Conservation (phyloP, 352 stramenopile species). For the Pythium insidiosum region DNA sequence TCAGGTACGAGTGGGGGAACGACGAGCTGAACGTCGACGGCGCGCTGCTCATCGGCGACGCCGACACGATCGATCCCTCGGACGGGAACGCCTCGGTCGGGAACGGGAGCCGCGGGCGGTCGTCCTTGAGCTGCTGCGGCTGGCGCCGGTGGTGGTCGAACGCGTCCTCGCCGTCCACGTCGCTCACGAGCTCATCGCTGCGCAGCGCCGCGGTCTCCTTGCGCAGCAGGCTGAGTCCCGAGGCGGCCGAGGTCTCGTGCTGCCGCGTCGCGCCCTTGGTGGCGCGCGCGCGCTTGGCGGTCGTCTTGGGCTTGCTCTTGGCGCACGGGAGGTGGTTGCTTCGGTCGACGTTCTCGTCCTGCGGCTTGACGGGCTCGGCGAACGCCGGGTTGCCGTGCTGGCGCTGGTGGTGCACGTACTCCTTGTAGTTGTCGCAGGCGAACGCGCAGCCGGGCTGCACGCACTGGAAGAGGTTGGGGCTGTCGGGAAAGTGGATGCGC, state of each 20-base stretch:
- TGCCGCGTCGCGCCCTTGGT: conserved; percentile 1
- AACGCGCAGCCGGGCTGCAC: conserved; percentile 41
- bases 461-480: conserved; percentile 68
- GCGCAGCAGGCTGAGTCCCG: too few species aligned
- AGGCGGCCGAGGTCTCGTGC: conserved; percentile 5
- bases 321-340: conserved; percentile 3
- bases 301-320: too few species aligned
- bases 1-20: conserved; percentile 26
- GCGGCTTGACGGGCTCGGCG: conserved; percentile 1
- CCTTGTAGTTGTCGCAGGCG: conserved; percentile 81
- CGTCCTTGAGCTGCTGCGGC: conserved; percentile 15
- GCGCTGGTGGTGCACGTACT: conserved; percentile 70
- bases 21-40: conserved; percentile 23
- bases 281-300: not conserved
- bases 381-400: conserved; percentile 6
- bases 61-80: conserved; percentile 14
- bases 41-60: conserved; percentile 16
- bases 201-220: not conserved
- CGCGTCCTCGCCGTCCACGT: conserved; percentile 5
- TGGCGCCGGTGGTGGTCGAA: conserved; percentile 4
- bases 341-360: conserved; percentile 9
- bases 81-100: too few species aligned
- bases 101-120: conserved; percentile 42
- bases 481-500: conserved; percentile 80
- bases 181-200: conserved; percentile 4